Conservation (phyloP, 1,139 yeast species). For the Taphrina betulina region DNA sequence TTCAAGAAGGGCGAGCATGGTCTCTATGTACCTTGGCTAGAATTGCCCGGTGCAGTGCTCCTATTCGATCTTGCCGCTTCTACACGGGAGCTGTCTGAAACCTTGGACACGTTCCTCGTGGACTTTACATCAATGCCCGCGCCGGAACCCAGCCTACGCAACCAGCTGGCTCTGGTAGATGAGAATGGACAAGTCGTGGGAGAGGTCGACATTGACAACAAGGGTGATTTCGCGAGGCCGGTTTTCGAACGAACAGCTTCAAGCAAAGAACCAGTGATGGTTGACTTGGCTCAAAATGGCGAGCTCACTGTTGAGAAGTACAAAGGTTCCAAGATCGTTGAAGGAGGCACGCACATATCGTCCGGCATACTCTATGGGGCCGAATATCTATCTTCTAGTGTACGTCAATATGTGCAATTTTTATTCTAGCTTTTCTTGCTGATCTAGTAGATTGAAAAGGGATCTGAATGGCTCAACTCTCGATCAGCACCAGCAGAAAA, state of each 20-base stretch:
- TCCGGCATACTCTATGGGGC: constrained; percentile 25
- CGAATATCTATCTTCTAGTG: neutral
- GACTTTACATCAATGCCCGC: constrained; percentile 31
- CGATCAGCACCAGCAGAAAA: neutral
- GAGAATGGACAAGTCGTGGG: constrained; percentile 20
- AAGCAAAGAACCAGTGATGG: constrained; percentile 16
- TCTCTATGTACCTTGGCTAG: constrained; percentile 14
- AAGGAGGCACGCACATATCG: constrained; percentile 6
- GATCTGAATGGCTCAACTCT: constrained; percentile 18
- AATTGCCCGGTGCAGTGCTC: constrained; percentile 23
- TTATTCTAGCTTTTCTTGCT: no score
- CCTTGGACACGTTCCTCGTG: constrained; percentile 23
- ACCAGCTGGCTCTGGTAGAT: constrained; percentile 25
- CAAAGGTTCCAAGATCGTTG: constrained; percentile 11
- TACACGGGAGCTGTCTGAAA: constrained; percentile 1
- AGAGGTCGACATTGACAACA: constrained; percentile 10
- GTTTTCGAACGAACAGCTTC: constrained; percentile 2
- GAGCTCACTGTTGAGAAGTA: constrained; percentile 8
- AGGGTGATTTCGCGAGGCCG: neutral
- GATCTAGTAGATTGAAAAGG: constrained; percentile 7
- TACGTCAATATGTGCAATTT: no score
- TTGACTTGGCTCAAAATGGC: constrained; percentile 11
- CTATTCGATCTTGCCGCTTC: neutral
- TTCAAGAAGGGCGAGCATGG: constrained; percentile 20
- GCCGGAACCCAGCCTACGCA: constrained; percentile 19